Conservation (phyloP, 257 asterid genomes). For the Capsicum baccatum region DNA sequence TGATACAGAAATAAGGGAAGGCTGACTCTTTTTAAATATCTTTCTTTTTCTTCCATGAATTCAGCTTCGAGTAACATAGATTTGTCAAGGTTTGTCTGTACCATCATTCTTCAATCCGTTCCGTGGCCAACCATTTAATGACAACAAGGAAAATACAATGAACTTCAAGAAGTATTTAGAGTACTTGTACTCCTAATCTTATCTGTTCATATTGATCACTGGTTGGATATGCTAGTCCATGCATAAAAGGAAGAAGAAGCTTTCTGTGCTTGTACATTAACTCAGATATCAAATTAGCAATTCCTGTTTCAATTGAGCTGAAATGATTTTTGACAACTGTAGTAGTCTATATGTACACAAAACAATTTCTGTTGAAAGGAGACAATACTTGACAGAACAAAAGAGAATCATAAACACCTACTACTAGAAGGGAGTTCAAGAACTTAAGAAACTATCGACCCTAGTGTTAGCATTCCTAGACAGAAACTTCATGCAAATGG, state of each 20-base stretch:
- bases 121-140: not conserved
- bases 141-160: no score
- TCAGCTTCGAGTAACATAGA: not conserved
- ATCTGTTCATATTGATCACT: no score
- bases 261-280: not conserved
- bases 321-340: slow-evolving; percentile 1
- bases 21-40: not conserved
- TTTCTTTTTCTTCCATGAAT: not conserved
- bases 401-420: slow-evolving; percentile 14
- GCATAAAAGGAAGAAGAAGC: not conserved
- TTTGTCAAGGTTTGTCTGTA: not conserved
- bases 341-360: not conserved
- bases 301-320: not conserved
- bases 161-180: no score
- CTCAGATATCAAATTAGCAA: not conserved
- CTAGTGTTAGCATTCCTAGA: slow-evolving; percentile 50
- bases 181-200: no score
- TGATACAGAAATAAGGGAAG: not conserved
- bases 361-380: not conserved
- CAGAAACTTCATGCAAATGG: slow-evolving; percentile 89
- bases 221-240: not conserved
- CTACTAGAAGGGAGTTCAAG: slow-evolving; percentile 23
- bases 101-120: not conserved
- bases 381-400: not conserved
- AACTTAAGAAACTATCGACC: slow-evolving; percentile 56